phyloP scores from a whole-genome alignment of 2,329 filamentous ascomycete species.

The Talaromyces sp. region DNA sequence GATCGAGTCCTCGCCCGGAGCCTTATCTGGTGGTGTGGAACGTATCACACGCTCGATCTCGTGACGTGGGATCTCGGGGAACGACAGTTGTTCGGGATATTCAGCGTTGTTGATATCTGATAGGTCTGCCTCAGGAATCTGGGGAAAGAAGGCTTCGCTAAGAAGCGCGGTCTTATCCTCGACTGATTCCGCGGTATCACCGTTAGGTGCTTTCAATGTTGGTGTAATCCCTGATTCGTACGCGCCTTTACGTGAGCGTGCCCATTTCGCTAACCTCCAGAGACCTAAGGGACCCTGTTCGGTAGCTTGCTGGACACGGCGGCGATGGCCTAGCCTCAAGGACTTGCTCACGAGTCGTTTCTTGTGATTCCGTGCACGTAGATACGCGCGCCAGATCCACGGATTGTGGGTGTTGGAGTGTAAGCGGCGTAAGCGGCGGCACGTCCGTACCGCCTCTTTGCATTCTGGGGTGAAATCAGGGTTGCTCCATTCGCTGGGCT shows the following conservation, averaged over 20 bases:
- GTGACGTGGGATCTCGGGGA: neutral
- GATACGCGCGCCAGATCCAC: constrained; percentile 1
- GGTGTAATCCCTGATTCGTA: neutral
- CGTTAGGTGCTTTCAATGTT: neutral
- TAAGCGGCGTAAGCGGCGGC: neutral
- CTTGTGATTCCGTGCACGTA: constrained; percentile 17
- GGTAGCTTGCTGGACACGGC: constrained; percentile 24
- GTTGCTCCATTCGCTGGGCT: neutral
- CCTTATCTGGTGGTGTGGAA: neutral
- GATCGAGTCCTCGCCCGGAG: neutral
- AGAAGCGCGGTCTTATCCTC: neutral
- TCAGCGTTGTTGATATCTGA: neutral
- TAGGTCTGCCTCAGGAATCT: neutral
- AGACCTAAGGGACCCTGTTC: constrained; percentile 20
- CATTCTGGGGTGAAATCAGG: neutral
- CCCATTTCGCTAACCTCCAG: constrained; percentile 27
- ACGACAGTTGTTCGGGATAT: neutral
- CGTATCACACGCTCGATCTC: neutral
- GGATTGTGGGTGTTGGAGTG: neutral
- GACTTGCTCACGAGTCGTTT: constrained; percentile 17
- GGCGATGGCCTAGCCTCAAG: constrained; percentile 21
- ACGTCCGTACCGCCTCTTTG: neutral
- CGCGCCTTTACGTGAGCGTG: constrained; percentile 7
- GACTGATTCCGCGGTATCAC: neutral
- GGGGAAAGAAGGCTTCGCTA: neutral